Percentiles rank a stretch among this genome's conserved stretches.
Evolutionary conservation across 2,329 filamentous ascomycete genomes (phyloP).

Genomic region (Xylaria sp.): DNA sequence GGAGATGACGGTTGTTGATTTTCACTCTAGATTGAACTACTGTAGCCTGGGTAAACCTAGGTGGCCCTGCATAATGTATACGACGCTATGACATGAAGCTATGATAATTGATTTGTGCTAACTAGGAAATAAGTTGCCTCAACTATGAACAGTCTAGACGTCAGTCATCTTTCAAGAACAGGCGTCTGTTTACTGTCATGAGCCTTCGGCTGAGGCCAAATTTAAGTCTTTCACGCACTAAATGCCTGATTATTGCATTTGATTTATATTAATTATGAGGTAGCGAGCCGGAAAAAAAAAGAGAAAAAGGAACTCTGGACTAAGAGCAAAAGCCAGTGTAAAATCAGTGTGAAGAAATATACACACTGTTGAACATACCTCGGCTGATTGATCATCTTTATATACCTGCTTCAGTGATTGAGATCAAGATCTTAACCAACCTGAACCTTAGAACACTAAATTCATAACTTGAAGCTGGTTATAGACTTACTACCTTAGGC

Average conservation of each 20-base stretch:
- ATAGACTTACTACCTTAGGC: neutral
- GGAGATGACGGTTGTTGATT: neutral
- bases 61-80: too few relatives aligned
- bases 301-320: neutral
- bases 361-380: neutral
- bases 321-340: neutral
- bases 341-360: neutral
- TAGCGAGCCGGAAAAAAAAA: neutral
- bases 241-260: neutral
- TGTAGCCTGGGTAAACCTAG: neutral
- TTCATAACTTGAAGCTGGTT: neutral
- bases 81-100: neutral
- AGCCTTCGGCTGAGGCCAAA: neutral
- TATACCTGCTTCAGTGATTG: neutral
- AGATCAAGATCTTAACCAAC: neutral
- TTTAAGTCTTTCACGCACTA: neutral
- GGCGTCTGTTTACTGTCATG: neutral
- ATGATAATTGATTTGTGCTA: neutral
- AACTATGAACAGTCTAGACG: neutral
- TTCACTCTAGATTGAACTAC: neutral
- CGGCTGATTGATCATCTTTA: neutral
- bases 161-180: neutral
- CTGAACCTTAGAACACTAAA: neutral
- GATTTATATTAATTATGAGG: neutral
- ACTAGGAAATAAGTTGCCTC: neutral